phyloP scores from a whole-genome alignment of 2,329 filamentous ascomycete species.

The Trichoderma sp. region DNA sequence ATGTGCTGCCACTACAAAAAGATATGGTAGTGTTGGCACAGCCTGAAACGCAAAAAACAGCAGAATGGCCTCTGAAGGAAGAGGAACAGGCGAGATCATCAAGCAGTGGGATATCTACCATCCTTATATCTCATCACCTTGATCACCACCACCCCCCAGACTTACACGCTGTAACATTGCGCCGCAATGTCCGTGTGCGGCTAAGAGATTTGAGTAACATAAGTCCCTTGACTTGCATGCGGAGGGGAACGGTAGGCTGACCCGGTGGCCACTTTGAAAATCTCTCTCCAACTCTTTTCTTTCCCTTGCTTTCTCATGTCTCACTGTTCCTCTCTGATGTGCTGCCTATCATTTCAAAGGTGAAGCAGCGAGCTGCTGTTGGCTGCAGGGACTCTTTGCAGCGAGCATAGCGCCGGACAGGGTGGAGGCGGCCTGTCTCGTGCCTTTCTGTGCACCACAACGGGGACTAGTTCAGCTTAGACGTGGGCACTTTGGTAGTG shows the following conservation, averaged over 20 bases:
- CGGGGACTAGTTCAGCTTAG: not conserved
- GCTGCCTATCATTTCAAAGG: not conserved
- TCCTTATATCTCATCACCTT: slow-evolving; percentile 8
- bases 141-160: not conserved
- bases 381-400: slow-evolving; percentile 28
- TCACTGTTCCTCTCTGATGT: not conserved
- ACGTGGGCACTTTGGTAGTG: not conserved
- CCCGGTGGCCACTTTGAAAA: not conserved
- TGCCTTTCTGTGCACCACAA: not conserved
- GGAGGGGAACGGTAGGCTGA: slow-evolving; percentile 4
- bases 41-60: slow-evolving; percentile 4
- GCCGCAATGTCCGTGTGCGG: slow-evolving; percentile 16
- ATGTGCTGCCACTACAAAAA: slow-evolving; percentile 41
- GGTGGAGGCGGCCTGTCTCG: slow-evolving; percentile 4
- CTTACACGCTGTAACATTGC: slow-evolving; percentile 2
- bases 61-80: slow-evolving; percentile 10
- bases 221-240: not conserved
- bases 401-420: slow-evolving; percentile 10
- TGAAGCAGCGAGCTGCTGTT: not conserved
- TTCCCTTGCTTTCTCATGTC: not conserved
- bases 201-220: not conserved
- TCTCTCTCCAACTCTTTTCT: not conserved
- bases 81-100: not conserved
- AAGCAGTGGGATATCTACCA: not conserved
- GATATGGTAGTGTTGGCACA: not conserved